Evolutionary conservation across 108 stramenopile genomes (phyloP).

Genomic region (Fragilaria radians): DNA sequence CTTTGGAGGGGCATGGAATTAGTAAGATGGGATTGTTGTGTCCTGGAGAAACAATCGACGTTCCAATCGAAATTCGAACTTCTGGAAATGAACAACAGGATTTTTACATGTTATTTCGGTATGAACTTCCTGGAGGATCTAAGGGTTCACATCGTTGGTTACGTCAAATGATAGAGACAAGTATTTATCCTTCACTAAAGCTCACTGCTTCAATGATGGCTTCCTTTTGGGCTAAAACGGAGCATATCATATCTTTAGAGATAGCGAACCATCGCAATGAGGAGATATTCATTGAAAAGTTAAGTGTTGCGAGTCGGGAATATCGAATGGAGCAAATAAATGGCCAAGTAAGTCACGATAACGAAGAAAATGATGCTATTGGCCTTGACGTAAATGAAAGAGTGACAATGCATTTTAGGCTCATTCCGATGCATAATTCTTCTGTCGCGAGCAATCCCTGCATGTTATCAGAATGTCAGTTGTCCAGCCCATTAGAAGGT

Average conservation of each 20-base stretch:
- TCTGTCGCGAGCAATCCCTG: conserved; percentile 31
- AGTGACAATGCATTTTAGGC: conserved; percentile 57
- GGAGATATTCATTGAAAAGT: conserved; percentile 50
- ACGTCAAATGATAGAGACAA: conserved; percentile 59
- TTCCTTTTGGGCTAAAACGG: conserved; percentile 42
- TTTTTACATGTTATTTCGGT: conserved; percentile 78
- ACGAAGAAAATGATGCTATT: conserved; percentile 21
- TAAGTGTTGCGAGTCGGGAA: conserved; percentile 57
- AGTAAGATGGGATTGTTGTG: conserved; percentile 30
- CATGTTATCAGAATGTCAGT: conserved; percentile 1
- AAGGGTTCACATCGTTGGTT: conserved; percentile 47
- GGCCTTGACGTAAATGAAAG: conserved; percentile 77
- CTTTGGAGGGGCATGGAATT: conserved; percentile 22
- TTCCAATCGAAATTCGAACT: conserved; percentile 67
- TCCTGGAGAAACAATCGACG: conserved; percentile 66
- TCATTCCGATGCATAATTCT: conserved; percentile 34
- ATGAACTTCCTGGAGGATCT: conserved; percentile 28
- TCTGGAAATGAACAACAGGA: conserved; percentile 59
- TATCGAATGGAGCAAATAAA: conserved; percentile 48
- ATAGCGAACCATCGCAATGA: conserved; percentile 74
- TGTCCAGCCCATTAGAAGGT: background rate
- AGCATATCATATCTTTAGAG: conserved; percentile 70
- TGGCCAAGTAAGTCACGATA: conserved; percentile 40
- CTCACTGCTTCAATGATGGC: conserved; percentile 59
- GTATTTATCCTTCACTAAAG: conserved; percentile 69